Percentiles rank a stretch among this genome's conserved stretches.
Conservation (phyloP, 2,329 filamentous ascomycete genomes). For the Claviceps spartinae region DNA sequence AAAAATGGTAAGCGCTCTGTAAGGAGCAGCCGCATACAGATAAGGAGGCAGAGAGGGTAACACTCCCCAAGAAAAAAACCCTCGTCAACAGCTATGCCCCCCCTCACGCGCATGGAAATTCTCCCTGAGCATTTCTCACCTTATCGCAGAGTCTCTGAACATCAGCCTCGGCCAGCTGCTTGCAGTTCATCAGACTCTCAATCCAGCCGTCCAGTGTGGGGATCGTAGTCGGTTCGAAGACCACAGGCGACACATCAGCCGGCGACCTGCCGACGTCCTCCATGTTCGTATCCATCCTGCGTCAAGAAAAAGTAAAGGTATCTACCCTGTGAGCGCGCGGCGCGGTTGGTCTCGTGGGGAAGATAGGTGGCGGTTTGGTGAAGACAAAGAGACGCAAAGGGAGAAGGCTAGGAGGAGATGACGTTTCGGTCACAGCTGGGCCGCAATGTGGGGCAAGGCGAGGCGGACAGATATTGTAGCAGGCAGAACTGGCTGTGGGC, state of each 20-base stretch:
- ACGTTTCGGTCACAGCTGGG: slow-evolving; percentile 16
- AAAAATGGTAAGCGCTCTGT: neutral
- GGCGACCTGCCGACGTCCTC: slow-evolving; percentile 88
- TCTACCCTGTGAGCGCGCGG: slow-evolving; percentile 8
- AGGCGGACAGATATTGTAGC: slow-evolving; percentile 1
- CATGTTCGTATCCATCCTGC: slow-evolving; percentile 90
- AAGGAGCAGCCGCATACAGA: neutral
- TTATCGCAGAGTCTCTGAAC: slow-evolving; percentile 97
- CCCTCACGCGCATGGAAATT: neutral
- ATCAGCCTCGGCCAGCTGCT: slow-evolving; percentile 88
- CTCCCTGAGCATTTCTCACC: slow-evolving; percentile 36
- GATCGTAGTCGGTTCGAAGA: slow-evolving; percentile 73
- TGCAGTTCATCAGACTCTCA: slow-evolving; percentile 95
- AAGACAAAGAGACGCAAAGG: neutral
- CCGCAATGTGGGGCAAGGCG: slow-evolving; percentile 10
- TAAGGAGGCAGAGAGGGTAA: neutral
- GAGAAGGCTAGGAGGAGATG: slow-evolving; percentile 12
- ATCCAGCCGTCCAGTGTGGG: slow-evolving; percentile 96
- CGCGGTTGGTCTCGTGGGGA: slow-evolving; percentile 9
- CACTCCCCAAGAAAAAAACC: neutral
- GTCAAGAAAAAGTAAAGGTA: slow-evolving; percentile 1
- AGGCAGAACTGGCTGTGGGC: neutral
- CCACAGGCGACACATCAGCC: slow-evolving; percentile 59
- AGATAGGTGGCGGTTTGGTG: neutral
- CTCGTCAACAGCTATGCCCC: neutral